Percentiles rank a stretch among this genome's conserved stretches.
These are phyloP conservation scores for Rhamnella rubrinervis DNA, from an alignment of 331 rosid species.

Conservation along the genomic window DNA sequence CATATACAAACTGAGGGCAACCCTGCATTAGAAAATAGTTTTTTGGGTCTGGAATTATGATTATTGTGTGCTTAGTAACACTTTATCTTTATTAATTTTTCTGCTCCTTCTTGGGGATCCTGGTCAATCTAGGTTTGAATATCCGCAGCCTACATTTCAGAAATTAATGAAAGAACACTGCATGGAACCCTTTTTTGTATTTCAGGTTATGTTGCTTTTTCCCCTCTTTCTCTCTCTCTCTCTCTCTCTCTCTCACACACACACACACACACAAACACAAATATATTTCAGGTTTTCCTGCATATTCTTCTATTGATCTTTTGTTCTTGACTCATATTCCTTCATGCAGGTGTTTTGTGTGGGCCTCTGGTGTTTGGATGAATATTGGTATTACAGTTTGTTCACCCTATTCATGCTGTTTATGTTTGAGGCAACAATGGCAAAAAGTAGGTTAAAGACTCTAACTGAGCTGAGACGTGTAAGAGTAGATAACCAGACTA, in stretches of 20 bases:
- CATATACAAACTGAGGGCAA: too few species aligned
- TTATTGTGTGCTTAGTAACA: too few species aligned
- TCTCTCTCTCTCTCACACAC: too few species aligned
- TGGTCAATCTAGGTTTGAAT: slow-evolving; percentile 74
- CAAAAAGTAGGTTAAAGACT: slow-evolving; percentile 94
- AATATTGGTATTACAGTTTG: slow-evolving; percentile 98
- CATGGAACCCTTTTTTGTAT: slow-evolving; percentile 96
- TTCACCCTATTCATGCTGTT: slow-evolving; percentile 95
- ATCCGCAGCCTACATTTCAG: slow-evolving; percentile 97
- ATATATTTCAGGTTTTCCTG: background rate
- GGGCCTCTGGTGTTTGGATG: slow-evolving; percentile 99
- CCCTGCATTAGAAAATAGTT: too few species aligned
- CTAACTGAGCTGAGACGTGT: slow-evolving; percentile 96
- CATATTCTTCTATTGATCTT: slow-evolving; percentile 2
- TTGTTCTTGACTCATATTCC: slow-evolving; percentile 21
- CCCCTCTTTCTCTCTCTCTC: background rate
- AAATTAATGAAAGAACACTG: slow-evolving; percentile 94
- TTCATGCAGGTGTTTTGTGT: slow-evolving; percentile 88
- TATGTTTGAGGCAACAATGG: slow-evolving; percentile 99
- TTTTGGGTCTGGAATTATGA: background rate
- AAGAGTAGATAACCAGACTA: slow-evolving; percentile 84
- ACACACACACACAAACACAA: background rate
- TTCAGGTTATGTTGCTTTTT: slow-evolving; percentile 60
- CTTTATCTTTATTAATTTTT: slow-evolving; percentile 3
- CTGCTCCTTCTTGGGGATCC: slow-evolving; percentile 25